phyloP scores from a whole-genome alignment of 805 yeast species.

The Candida sphagnicola region DNA sequence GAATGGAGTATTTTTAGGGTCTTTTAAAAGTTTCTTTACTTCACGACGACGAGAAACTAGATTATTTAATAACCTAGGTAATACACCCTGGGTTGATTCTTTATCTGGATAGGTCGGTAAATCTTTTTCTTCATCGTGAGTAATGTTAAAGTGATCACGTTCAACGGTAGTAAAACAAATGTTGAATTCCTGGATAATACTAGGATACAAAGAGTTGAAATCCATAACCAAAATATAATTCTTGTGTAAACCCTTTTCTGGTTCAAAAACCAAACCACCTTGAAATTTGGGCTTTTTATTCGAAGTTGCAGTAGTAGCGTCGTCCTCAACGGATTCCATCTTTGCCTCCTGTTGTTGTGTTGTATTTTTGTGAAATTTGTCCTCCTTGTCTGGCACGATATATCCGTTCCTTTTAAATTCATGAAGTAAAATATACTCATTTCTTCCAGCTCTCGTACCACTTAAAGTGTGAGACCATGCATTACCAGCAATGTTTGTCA shows the following conservation, averaged over 20 bases:
- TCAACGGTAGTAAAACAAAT: constrained; percentile 96
- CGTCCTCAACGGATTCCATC: constrained; percentile 38
- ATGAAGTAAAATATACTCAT: constrained; percentile 87
- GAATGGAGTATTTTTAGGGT: constrained; percentile 56
- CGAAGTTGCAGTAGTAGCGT: constrained; percentile 46
- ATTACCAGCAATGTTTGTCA: constrained; percentile 93
- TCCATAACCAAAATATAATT: constrained; percentile 92
- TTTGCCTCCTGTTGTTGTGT: constrained; percentile 30
- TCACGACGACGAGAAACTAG: constrained; percentile 90
- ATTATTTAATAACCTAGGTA: constrained; percentile 78
- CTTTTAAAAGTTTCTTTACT: constrained; percentile 81
- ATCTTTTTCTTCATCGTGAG: constrained; percentile 50
- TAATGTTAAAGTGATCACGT: constrained; percentile 45
- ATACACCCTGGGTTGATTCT: constrained; percentile 66
- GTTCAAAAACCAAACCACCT: constrained; percentile 96
- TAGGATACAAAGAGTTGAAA: constrained; percentile 94
- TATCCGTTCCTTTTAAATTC: constrained; percentile 79
- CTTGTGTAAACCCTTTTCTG: constrained; percentile 90
- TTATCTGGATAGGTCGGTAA: constrained; percentile 66
- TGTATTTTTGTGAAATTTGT: constrained; percentile 34
- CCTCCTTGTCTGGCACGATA: constrained; percentile 84
- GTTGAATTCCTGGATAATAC: constrained; percentile 94
- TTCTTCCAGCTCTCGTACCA: constrained; percentile 95
- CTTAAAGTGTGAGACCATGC: constrained; percentile 94
- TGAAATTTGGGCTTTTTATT: constrained; percentile 71